These are phyloP conservation scores for Debaryomycetaceae sp. DNA, from an alignment of 1,139 yeast species.

Conservation along the genomic window DNA sequence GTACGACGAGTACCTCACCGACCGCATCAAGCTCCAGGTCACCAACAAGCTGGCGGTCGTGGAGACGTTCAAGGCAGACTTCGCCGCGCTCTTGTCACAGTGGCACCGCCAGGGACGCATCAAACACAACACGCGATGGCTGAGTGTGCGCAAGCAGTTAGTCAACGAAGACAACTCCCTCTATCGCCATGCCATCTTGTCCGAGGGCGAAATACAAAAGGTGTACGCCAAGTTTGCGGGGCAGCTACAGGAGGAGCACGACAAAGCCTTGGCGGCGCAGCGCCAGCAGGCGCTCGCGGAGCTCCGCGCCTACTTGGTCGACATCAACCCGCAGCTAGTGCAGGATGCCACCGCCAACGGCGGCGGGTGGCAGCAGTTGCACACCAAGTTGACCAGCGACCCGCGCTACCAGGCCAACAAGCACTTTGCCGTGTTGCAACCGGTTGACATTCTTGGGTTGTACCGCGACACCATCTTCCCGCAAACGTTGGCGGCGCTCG, in stretches of 20 bases:
- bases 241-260: slow-evolving; percentile 35
- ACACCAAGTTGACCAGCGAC: slow-evolving; percentile 37
- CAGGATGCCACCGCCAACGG: slow-evolving; percentile 16
- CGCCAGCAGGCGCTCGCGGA: slow-evolving; percentile 50
- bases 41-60: slow-evolving; percentile 49
- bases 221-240: slow-evolving; percentile 50
- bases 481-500: slow-evolving; percentile 29
- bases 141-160: slow-evolving; percentile 39
- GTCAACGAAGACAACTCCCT: slow-evolving; percentile 62
- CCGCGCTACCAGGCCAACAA: slow-evolving; percentile 55
- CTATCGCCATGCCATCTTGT: slow-evolving; percentile 58
- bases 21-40: slow-evolving; percentile 51
- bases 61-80: slow-evolving; percentile 53
- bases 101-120: slow-evolving; percentile 34
- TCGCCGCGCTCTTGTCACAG: slow-evolving; percentile 42
- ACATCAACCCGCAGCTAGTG: slow-evolving; percentile 30
- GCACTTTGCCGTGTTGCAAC: slow-evolving; percentile 48
- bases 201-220: slow-evolving; percentile 50
- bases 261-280: slow-evolving; percentile 22
- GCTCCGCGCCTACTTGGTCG: slow-evolving; percentile 43
- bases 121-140: slow-evolving; percentile 65
- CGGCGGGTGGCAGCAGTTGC: slow-evolving; percentile 44
- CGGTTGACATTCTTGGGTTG: slow-evolving; percentile 55
- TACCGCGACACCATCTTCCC: slow-evolving; percentile 49
- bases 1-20: slow-evolving; percentile 62